Evolutionary conservation across 495 filamentous ascomycete genomes (phyloP).

Genomic region (Lepraria neglecta): DNA sequence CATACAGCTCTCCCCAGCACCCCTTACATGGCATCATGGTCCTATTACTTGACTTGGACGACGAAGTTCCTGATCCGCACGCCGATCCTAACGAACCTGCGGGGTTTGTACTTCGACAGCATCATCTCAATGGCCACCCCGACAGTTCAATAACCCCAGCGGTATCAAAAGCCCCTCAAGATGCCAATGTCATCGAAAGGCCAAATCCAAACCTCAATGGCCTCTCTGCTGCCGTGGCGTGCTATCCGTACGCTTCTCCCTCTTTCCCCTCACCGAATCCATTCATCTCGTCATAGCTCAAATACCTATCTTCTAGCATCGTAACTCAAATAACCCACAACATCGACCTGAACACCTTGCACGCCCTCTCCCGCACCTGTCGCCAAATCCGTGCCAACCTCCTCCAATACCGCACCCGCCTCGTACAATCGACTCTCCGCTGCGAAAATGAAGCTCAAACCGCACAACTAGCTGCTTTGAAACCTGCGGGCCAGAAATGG

Average conservation of each 20-base stretch:
- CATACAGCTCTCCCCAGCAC: constrained; percentile 21
- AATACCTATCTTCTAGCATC: constrained; percentile 47
- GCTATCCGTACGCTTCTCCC: constrained; percentile 66
- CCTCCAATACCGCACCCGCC: constrained; percentile 63
- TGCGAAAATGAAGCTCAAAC: constrained; percentile 60
- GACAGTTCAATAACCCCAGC: constrained; percentile 15
- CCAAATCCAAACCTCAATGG: constrained; percentile 60
- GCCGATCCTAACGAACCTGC: constrained; percentile 31
- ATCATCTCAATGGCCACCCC: neutral
- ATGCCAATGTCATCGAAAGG: constrained; percentile 33
- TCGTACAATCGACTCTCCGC: constrained; percentile 66
- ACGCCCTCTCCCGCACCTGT: constrained; percentile 72
- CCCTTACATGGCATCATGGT: constrained; percentile 47
- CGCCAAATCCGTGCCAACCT: constrained; percentile 70
- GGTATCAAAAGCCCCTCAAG: constrained; percentile 23
- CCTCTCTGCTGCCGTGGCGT: constrained; percentile 72
- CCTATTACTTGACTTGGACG: constrained; percentile 57
- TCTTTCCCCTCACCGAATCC: constrained; percentile 24
- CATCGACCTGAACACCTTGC: constrained; percentile 79
- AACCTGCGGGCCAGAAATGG: constrained; percentile 26
- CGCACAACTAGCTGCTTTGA: constrained; percentile 25
- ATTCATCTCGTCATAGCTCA: constrained; percentile 21
- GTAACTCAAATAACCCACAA: constrained; percentile 63
- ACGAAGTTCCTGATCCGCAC: constrained; percentile 37
- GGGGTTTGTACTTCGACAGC: constrained; percentile 19